Conservation (phyloP, 2,329 filamentous ascomycete species). For the Leptographium wingfieldii region DNA sequence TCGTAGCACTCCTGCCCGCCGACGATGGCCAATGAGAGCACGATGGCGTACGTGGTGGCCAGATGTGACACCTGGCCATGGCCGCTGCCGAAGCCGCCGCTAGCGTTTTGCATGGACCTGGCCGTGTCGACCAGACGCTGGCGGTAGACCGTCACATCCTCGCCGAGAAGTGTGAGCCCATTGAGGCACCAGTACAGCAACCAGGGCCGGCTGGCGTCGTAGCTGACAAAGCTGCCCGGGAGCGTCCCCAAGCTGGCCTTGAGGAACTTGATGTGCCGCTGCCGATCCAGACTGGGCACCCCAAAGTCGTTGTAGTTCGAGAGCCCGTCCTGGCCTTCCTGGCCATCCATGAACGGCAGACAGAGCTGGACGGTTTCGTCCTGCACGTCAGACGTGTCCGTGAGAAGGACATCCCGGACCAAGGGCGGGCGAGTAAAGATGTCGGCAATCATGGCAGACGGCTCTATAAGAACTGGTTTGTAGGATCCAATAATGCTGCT, state of each 20-base stretch:
- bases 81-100: slow-evolving; percentile 87
- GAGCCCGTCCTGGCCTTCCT: slow-evolving; percentile 41
- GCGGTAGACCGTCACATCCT: slow-evolving; percentile 57
- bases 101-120: slow-evolving; percentile 65
- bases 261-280: slow-evolving; percentile 49
- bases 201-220: slow-evolving; percentile 88
- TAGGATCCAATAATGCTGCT: background rate
- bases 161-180: slow-evolving; percentile 61
- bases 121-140: slow-evolving; percentile 63
- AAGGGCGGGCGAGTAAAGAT: slow-evolving; percentile 46
- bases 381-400: slow-evolving; percentile 56
- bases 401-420: slow-evolving; percentile 53
- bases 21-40: slow-evolving; percentile 67
- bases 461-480: background rate
- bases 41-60: slow-evolving; percentile 74
- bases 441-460: slow-evolving; percentile 30
- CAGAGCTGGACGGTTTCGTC: slow-evolving; percentile 56
- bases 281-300: slow-evolving; percentile 59
- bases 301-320: slow-evolving; percentile 53
- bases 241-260: slow-evolving; percentile 45
- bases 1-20: slow-evolving; percentile 57
- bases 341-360: slow-evolving; percentile 51
- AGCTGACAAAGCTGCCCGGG: slow-evolving; percentile 55
- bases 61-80: slow-evolving; percentile 82
- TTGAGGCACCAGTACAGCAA: slow-evolving; percentile 85